Evolutionary conservation across 2,329 filamentous ascomycete genomes (phyloP).

Genomic region (Pseudogymnoascus sp.): DNA sequence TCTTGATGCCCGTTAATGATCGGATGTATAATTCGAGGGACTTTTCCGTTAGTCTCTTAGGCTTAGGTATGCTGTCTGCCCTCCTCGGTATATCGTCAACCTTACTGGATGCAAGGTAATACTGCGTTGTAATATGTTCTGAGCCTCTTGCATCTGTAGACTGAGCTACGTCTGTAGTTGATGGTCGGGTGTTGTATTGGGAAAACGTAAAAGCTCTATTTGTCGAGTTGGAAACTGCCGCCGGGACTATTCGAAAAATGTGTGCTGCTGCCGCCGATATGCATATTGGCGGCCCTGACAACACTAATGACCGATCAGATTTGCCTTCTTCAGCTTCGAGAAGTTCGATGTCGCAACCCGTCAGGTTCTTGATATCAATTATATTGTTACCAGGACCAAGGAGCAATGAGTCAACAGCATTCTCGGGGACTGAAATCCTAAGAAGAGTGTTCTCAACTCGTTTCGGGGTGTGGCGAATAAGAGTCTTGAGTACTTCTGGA

Average conservation of each 20-base stretch:
- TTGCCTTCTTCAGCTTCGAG: not conserved
- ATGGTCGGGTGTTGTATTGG: not conserved
- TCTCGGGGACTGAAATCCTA: not conserved
- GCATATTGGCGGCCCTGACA: not conserved
- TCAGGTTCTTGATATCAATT: slow-evolving; percentile 2
- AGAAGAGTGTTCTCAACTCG: not conserved
- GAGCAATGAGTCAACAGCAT: not conserved
- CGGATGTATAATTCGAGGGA: not conserved
- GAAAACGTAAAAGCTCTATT: not conserved
- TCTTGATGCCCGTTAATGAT: slow-evolving; percentile 4
- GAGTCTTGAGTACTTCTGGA: not conserved
- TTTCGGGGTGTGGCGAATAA: not conserved
- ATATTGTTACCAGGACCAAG: not conserved
- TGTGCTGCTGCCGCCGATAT: not conserved
- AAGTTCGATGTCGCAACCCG: slow-evolving; percentile 3
- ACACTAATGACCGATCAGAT: not conserved
- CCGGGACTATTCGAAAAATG: not conserved
- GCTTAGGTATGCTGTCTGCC: not conserved
- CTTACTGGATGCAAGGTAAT: not conserved
- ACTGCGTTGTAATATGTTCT: not conserved
- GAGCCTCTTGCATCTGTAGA: not conserved
- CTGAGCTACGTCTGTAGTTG: not conserved
- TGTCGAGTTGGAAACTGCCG: not conserved
- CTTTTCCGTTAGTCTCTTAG: not conserved
- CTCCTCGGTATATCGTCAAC: not conserved